Evolutionary conservation across 192 early-diverging fungal species (phyloP), one percentile per base, ranked within the genome.

Genomic region (Mortierella antarctica): DNA sequence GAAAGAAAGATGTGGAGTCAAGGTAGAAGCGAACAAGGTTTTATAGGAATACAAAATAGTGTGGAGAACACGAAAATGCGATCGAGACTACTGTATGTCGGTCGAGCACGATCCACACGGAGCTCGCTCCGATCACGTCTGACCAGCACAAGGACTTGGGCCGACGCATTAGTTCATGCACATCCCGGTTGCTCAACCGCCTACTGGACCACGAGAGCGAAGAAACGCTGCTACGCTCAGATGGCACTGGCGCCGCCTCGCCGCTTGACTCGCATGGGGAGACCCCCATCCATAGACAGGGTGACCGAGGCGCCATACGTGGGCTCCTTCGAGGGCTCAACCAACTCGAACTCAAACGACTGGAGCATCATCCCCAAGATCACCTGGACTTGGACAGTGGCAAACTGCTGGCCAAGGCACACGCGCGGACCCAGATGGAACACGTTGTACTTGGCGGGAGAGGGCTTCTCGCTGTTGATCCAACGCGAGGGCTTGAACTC

Each of bases 401-500:
- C 72, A 47, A 61, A 67, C n/a, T 60, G 57, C 23, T 66, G 64
- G 31, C 72, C 72, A 4, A 52, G 21, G 15, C 71, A 65, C 0
- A 45, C 47, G 7, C 64, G 56, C 1, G 72, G 72, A 7, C 57
- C 64, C 7, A 45, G 12, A 47, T 54, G 47, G 45, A 66, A 61
- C 9, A 57, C 42, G 11, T 52, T 53, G 44, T 59, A 66, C 41
- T 61, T 74, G 14, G 39, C 49, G 8, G 9, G n/a, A 2, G 64
- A 74, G 10, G 55, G 62, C 20, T 65, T 73, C 18, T 58, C 62
- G 7, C 21, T 42, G 47, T 49, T 40, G 1, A 65, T 47, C 71
- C 71, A 73, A 6, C 92, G 81, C 39, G 90, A 87, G 14, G 92
- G 92, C 7, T 81, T 69, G 62, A 90, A 93, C 53, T 86, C 74